phyloP scores from a whole-genome alignment of 78 protist genomes.

The Thecamonas trahens region DNA sequence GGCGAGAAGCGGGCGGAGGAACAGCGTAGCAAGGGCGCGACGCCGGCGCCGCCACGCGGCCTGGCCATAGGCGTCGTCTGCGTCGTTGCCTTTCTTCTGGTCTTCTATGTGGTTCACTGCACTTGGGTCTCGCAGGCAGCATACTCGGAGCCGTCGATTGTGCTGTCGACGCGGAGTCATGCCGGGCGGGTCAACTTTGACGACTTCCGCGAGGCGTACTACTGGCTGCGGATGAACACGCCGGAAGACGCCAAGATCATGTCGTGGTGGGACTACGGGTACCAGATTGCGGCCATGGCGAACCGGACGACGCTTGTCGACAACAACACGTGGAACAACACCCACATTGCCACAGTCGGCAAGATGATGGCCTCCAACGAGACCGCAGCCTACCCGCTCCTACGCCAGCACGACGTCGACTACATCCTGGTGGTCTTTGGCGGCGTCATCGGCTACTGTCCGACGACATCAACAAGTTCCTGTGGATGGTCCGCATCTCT shows the following conservation, averaged over 20 bases:
- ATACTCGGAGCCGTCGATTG: constrained; percentile 96
- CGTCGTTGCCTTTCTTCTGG: constrained; percentile 47
- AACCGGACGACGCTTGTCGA: constrained; percentile 95
- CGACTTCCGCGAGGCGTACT: constrained; percentile 99
- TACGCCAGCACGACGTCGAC: constrained; percentile 88
- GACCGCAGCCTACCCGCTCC: constrained; percentile 61
- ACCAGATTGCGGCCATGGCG: constrained; percentile 94
- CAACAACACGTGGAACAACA: constrained; percentile 99
- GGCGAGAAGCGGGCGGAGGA: not conserved
- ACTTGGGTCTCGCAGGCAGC: constrained; percentile 93
- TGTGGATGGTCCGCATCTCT: constrained; percentile 95
- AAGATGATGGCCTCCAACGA: constrained; percentile 74
- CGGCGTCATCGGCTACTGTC: constrained; percentile 92
- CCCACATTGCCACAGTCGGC: constrained; percentile 95
- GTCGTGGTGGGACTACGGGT: constrained; percentile 99
- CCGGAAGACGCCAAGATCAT: constrained; percentile 81
- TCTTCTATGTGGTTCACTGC: constrained; percentile 85
- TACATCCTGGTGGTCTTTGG: constrained; percentile 96
- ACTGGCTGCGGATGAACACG: constrained; percentile 96
- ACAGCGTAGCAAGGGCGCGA: not conserved
- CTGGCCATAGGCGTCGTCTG: constrained; percentile 29
- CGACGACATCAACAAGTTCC: constrained; percentile 95
- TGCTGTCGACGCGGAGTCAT: too few relatives aligned
- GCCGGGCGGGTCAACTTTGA: constrained; percentile 86
- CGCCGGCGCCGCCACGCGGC: constrained; percentile 1